Percentiles rank a stretch among this genome's conserved stretches.
phyloP scores from a whole-genome alignment of 495 filamentous ascomycete genomes.

The Xylaria venustula region DNA sequence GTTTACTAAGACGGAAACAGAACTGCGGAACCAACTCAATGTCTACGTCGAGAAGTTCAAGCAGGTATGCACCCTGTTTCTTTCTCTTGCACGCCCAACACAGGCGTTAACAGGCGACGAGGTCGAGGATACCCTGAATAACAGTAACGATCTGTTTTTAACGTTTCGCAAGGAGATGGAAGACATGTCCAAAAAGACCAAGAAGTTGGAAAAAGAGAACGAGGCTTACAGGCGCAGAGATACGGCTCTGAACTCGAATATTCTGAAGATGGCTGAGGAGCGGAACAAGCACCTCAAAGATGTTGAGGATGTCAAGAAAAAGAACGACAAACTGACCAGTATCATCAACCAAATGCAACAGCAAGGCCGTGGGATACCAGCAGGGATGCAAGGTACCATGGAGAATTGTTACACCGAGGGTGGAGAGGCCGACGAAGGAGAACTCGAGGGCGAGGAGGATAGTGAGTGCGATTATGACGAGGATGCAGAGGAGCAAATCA shows the following conservation, averaged over 20 bases:
- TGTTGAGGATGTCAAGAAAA: slow-evolving; percentile 76
- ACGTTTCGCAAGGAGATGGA: slow-evolving; percentile 99
- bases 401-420: slow-evolving; percentile 50
- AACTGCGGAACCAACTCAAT: slow-evolving; percentile 91
- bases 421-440: slow-evolving; percentile 58
- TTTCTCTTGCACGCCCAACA: slow-evolving; percentile 24
- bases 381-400: slow-evolving; percentile 54
- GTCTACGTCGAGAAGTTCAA: slow-evolving; percentile 99
- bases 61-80: slow-evolving; percentile 66
- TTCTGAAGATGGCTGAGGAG: slow-evolving; percentile 97
- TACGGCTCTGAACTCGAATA: slow-evolving; percentile 89
- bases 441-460: slow-evolving; percentile 73
- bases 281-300: slow-evolving; percentile 79
- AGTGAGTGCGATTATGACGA: slow-evolving; percentile 53
- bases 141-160: slow-evolving; percentile 96
- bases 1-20: slow-evolving; percentile 92
- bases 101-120: slow-evolving; percentile 45
- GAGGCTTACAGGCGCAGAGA: slow-evolving; percentile 87
- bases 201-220: slow-evolving; percentile 95
- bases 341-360: slow-evolving; percentile 94
- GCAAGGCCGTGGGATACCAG: slow-evolving; percentile 72
- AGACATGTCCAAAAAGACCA: slow-evolving; percentile 99
- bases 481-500: slow-evolving; percentile 51
- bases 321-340: slow-evolving; percentile 88
- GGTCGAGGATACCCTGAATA: slow-evolving; percentile 99